Evolutionary conservation across 2,329 filamentous ascomycete species (phyloP).

Genomic region (Alternaria triticimaculans): DNA sequence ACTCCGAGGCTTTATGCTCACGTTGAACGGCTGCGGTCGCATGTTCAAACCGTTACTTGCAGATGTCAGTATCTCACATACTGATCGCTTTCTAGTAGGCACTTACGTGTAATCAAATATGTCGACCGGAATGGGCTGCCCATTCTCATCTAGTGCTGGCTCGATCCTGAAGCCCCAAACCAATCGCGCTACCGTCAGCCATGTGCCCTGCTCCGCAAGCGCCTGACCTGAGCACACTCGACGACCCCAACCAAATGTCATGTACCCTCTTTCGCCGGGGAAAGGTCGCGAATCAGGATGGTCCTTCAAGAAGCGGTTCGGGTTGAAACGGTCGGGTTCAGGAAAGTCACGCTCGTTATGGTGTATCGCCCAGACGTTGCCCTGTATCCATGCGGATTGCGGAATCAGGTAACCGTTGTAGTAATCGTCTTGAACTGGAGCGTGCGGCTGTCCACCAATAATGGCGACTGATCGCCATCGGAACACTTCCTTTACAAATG

Average conservation of each 20-base stretch:
- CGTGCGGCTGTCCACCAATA: constrained; percentile 47
- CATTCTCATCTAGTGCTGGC: constrained; percentile 50
- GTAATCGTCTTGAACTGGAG: constrained; percentile 43
- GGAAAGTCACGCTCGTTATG: constrained; percentile 48
- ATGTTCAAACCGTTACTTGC: constrained; percentile 64
- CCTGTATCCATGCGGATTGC: constrained; percentile 48
- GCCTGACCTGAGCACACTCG: constrained; percentile 66
- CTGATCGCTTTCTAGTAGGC: not conserved
- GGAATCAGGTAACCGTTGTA: constrained; percentile 50
- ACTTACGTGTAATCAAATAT: constrained; percentile 63
- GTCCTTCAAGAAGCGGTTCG: constrained; percentile 37
- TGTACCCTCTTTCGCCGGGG: constrained; percentile 58
- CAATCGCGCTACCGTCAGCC: constrained; percentile 63
- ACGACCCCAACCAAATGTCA: constrained; percentile 63
- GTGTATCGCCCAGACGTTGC: constrained; percentile 53
- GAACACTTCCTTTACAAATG: constrained; percentile 46
- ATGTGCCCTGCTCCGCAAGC: constrained; percentile 66
- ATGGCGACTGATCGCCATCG: constrained; percentile 46
- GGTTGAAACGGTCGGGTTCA: constrained; percentile 48
- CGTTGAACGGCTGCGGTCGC: constrained; percentile 63
- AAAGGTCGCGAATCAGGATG: constrained; percentile 39
- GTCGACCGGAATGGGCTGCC: constrained; percentile 60
- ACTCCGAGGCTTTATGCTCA: constrained; percentile 59
- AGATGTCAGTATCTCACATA: constrained; percentile 6
- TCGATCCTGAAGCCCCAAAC: constrained; percentile 65